Conservation (phyloP, 306 rosid genomes). For the Cucumis cinereus region DNA sequence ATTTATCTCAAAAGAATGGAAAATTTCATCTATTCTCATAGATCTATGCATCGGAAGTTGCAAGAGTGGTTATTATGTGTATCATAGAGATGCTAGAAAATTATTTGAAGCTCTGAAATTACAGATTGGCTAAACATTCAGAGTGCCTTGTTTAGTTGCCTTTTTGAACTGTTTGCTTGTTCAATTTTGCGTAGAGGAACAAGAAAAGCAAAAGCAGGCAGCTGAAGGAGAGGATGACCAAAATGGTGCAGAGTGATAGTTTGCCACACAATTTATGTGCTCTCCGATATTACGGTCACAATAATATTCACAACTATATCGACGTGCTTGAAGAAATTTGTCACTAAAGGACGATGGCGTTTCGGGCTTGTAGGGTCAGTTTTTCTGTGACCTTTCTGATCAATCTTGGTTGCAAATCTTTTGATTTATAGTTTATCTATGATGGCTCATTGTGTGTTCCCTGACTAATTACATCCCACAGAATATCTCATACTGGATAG, state of each 20-base stretch:
- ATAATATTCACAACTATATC: background rate
- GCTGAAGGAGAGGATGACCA: slow-evolving; percentile 56
- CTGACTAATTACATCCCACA: background rate
- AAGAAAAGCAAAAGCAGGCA: slow-evolving; percentile 55
- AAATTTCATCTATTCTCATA: no score
- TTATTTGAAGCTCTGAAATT: background rate
- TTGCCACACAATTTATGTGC: background rate
- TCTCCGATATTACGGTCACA: background rate
- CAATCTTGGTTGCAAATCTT: background rate
- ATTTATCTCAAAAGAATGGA: no score
- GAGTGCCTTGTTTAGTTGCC: background rate
- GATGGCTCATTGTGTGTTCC: background rate
- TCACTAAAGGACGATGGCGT: background rate
- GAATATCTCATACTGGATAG: background rate
- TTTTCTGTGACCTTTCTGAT: background rate
- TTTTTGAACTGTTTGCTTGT: background rate
- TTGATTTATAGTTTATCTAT: background rate
- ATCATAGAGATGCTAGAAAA: background rate
- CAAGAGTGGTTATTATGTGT: background rate
- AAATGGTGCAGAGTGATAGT: slow-evolving; percentile 25
- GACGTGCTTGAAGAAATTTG: background rate
- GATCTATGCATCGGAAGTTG: background rate
- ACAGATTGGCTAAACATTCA: background rate
- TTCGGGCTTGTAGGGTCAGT: background rate
- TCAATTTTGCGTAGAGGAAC: slow-evolving; percentile 45